Base-by-base conservation (phyloP, 768 basidiomycete genomes). In the Cystobasidium ongulense region DNA sequence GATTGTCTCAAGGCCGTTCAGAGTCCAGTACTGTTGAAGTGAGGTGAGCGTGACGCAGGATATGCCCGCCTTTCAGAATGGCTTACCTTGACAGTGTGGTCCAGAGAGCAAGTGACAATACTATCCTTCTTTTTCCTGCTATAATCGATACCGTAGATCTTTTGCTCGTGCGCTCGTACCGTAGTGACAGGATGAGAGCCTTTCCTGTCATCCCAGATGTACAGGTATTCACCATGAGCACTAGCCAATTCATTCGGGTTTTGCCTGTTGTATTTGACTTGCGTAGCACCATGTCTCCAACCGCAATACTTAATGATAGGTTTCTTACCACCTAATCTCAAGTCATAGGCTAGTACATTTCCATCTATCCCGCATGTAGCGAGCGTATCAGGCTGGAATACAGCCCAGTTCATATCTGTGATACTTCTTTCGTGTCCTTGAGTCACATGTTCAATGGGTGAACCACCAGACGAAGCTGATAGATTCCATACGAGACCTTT, bases 131-230 rank as follows among this genome's bases (percentile, higher is more conserved):
- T 82, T 21, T 85, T 83, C 63, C 91, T 88, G 7, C 91, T 88
- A 94, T 95, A 99, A 81, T 98, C 95, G 67, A 99, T 92, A 1
- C 96, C 96, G 75, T 99, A 97, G 54, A 97, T 96, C 81, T 93
- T 92, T 38, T 91, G 87, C n/a, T 83, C 84, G 78, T 98, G 94
- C 0, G 91, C 94, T 33, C 84, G 83, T 72, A 97, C 88, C 4
- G 85, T 85, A 13, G 86, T 84, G 4, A 54, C 29, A 18, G 73
- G 36, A 18, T 18, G 4, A 21, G 35, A 54, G n/a, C 88, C 65
- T 77, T 93, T 93, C 76, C 95, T 85, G 73, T 91, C 86, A 80
- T 99, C 96, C 96, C 96, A 99, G 23, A 98, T 88, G 38, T 92
- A 82, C 0, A 98, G 90, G 77, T 90, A 86, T 76, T 90, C 89